A percentile compares a stretch with the other conserved stretches of the same genome.
Conservation (phyloP, 306 rosid species). For the Sechiopsis laciniata region DNA sequence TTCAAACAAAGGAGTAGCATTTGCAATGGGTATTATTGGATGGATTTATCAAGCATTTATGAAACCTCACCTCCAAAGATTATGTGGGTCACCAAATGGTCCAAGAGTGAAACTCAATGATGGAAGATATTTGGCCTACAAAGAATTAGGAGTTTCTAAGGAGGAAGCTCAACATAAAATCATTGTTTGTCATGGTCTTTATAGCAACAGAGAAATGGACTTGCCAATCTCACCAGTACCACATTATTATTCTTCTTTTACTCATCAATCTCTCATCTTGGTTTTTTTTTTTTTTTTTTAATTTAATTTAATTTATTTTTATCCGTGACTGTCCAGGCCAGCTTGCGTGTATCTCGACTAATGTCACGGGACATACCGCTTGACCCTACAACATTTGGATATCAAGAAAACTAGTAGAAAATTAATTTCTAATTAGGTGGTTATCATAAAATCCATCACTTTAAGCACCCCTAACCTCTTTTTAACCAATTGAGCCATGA, state of each 20-base stretch:
- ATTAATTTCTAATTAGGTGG: too few species aligned
- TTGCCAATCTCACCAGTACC: constrained; percentile 50
- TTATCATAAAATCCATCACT: too few species aligned
- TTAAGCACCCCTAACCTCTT: too few species aligned
- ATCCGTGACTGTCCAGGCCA: too few species aligned
- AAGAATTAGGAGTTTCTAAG: constrained; percentile 61
- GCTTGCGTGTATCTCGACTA: too few species aligned
- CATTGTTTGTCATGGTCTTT: constrained; percentile 53
- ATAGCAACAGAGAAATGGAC: constrained; percentile 40
- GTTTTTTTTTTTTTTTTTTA: too few species aligned
- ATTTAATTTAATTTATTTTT: too few species aligned
- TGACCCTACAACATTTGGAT: too few species aligned
- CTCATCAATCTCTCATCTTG: neutral
- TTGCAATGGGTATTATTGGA: constrained; percentile 43
- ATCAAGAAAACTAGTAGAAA: too few species aligned
- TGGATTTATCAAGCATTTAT: constrained; percentile 37
- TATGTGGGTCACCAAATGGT: constrained; percentile 55
- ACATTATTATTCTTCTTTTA: neutral
- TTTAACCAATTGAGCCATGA: too few species aligned
- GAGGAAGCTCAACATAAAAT: constrained; percentile 60
- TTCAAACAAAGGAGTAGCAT: too few species aligned
- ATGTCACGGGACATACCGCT: too few species aligned
- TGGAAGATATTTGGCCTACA: constrained; percentile 75
- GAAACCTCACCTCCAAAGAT: constrained; percentile 49
- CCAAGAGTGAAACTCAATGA: constrained; percentile 67